phyloP scores from a whole-genome alignment of 139 green algal species.

The Chlamydomonas eustigma region DNA sequence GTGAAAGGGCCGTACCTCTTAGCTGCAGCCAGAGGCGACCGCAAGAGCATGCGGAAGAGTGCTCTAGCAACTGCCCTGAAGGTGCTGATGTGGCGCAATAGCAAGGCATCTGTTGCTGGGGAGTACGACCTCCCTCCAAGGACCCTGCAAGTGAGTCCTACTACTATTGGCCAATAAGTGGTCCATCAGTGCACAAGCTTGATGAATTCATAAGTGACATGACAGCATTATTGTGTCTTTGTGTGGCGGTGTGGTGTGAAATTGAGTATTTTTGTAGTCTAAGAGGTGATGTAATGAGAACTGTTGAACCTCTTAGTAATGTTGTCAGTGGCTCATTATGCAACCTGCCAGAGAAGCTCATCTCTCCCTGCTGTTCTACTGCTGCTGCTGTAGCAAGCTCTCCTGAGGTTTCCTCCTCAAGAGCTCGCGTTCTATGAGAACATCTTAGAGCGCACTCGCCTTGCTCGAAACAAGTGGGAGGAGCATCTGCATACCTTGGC shows the following conservation, averaged over 20 bases:
- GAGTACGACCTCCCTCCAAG: slow-evolving; percentile 60
- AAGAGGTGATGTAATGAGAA: too few species aligned
- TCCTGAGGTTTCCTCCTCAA: slow-evolving; percentile 41
- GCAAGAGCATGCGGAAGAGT: too few species aligned
- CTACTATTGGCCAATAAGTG: too few species aligned
- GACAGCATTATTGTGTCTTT: too few species aligned
- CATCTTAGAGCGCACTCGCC: slow-evolving; percentile 13
- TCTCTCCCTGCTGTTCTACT: not conserved
- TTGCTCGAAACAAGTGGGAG: not conserved
- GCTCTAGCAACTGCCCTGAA: slow-evolving; percentile 50
- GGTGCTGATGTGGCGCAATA: slow-evolving; percentile 68
- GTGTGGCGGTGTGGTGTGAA: too few species aligned
- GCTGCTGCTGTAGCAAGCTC: slow-evolving; percentile 13
- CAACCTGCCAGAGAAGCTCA: not conserved
- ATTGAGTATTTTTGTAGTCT: too few species aligned
- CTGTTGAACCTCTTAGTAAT: too few species aligned
- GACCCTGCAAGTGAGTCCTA: slow-evolving; percentile 23
- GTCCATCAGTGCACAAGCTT: too few species aligned
- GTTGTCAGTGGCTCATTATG: too few species aligned
- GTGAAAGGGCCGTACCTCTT: too few species aligned
- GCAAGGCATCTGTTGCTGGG: slow-evolving; percentile 44
- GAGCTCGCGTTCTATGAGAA: slow-evolving; percentile 54
- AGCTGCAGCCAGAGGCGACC: slow-evolving; percentile 11
- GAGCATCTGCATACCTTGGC: slow-evolving; percentile 6
- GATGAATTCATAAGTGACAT: too few species aligned